phyloP scores from a whole-genome alignment of 2,329 filamentous ascomycete species.

The Cercospora sesami region DNA sequence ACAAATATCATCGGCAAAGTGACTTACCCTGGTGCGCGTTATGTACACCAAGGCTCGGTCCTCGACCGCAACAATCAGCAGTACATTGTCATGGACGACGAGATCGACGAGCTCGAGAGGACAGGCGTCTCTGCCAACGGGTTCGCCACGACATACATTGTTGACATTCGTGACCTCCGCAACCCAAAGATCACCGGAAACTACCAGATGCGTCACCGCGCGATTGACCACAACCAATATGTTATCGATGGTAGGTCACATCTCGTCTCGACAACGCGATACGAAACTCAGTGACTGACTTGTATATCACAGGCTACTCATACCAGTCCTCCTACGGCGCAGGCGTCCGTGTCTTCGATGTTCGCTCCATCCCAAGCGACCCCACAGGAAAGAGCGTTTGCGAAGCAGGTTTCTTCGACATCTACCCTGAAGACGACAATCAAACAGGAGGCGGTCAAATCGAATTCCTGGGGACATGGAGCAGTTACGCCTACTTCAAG shows the following conservation, averaged over 20 bases:
- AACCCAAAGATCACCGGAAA: conserved; percentile 44
- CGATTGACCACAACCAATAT: conserved; percentile 48
- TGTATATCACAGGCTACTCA: conserved; percentile 18
- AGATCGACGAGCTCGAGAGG: conserved; percentile 49
- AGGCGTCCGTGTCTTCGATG: conserved; percentile 39
- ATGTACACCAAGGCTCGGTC: conserved; percentile 57
- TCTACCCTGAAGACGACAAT: conserved; percentile 53
- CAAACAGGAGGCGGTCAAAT: conserved; percentile 40
- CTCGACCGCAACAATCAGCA: conserved; percentile 43
- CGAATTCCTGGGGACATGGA: conserved; percentile 47
- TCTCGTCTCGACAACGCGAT: neutral
- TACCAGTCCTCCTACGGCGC: conserved; percentile 43
- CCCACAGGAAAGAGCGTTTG: conserved; percentile 48
- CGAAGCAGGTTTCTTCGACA: conserved; percentile 53
- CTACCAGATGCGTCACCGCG: conserved; percentile 38
- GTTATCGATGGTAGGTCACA: conserved; percentile 36
- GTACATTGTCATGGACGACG: conserved; percentile 55
- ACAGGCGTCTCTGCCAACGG: conserved; percentile 27
- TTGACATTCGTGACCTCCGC: conserved; percentile 50
- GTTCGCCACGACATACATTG: conserved; percentile 46
- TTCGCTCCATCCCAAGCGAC: conserved; percentile 42
- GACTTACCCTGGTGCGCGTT: conserved; percentile 50
- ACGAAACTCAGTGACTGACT: neutral
- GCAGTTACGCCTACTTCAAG: conserved; percentile 52
- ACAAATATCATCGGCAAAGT: conserved; percentile 49